These are phyloP conservation scores for Fusarium sp. DNA, from an alignment of 2,329 filamentous ascomycete genomes.

Conservation along the genomic window DNA sequence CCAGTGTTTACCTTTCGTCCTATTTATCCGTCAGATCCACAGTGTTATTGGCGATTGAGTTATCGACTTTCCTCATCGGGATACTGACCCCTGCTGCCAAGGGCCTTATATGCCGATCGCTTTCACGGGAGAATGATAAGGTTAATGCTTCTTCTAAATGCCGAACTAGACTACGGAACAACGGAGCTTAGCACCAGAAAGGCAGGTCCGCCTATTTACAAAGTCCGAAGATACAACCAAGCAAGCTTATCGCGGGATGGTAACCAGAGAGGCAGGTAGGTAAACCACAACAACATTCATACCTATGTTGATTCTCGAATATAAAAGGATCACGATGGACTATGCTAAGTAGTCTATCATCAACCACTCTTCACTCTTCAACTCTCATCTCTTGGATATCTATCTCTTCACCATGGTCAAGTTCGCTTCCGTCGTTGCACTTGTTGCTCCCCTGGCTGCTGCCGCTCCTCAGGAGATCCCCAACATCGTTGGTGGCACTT, in stretches of 20 bases:
- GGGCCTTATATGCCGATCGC: constrained; percentile 18
- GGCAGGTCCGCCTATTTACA: constrained; percentile 8
- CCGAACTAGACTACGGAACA: constrained; percentile 18
- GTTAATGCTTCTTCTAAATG: constrained; percentile 15
- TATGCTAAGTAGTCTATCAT: background rate
- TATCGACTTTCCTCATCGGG: constrained; percentile 27
- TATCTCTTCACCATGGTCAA: constrained; percentile 20
- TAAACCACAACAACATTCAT: background rate
- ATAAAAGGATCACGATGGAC: constrained; percentile 4
- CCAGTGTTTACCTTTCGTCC: background rate
- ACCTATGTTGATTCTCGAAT: background rate
- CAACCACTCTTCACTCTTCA: constrained; percentile 21
- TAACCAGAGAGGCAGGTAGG: constrained; percentile 10
- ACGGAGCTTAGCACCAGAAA: constrained; percentile 18
- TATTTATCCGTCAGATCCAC: constrained; percentile 3
- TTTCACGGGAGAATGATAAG: constrained; percentile 20
- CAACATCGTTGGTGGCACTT: constrained; percentile 41
- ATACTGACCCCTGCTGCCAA: constrained; percentile 15
- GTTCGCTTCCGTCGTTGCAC: constrained; percentile 15
- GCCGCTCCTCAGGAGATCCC: constrained; percentile 14
- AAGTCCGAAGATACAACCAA: background rate
- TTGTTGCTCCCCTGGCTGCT: constrained; percentile 24
- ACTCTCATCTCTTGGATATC: constrained; percentile 6
- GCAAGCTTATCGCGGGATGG: constrained; percentile 14
- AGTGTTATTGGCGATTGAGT: constrained; percentile 6